Conservation (phyloP, 495 filamentous ascomycete genomes). For the Xylaria cubensis region DNA sequence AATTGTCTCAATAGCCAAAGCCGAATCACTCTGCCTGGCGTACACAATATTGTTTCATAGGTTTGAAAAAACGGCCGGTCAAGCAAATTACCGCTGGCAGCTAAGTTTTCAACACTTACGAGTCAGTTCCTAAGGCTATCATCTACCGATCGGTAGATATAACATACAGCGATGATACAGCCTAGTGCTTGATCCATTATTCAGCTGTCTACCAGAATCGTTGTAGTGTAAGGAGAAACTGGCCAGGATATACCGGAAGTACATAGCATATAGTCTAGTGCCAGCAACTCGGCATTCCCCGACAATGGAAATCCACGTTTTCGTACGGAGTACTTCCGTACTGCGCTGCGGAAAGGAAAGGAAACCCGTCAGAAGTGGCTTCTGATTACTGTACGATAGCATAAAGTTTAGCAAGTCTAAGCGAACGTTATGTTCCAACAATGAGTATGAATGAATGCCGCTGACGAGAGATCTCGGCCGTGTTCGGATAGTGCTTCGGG, state of each 20-base stretch:
- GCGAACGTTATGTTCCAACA: slow-evolving; percentile 14
- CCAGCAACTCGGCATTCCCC: slow-evolving; percentile 18
- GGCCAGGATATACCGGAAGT: slow-evolving; percentile 17
- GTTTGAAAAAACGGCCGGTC: background rate
- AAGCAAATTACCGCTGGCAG: slow-evolving; percentile 2
- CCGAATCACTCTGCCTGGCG: background rate
- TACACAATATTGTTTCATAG: background rate
- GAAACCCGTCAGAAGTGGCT: slow-evolving; percentile 13
- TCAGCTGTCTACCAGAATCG: slow-evolving; percentile 16
- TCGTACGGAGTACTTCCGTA: slow-evolving; percentile 19
- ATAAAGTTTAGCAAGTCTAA: background rate
- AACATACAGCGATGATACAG: background rate
- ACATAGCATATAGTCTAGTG: slow-evolving; percentile 10
- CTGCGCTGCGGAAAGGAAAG: background rate
- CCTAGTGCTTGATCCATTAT: slow-evolving; percentile 1
- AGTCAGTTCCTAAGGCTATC: slow-evolving; percentile 9
- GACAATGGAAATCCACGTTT: slow-evolving; percentile 1
- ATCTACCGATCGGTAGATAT: background rate
- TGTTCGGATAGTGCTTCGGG: background rate
- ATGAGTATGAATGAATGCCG: slow-evolving; percentile 5
- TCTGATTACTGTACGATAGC: slow-evolving; percentile 25
- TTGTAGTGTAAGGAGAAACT: slow-evolving; percentile 7
- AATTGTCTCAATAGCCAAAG: background rate
- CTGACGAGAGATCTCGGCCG: slow-evolving; percentile 11
- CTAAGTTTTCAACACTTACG: background rate